These are phyloP conservation scores for Mycena epipterygia DNA, from an alignment of 768 basidiomycete genomes.

Conservation along the genomic window DNA sequence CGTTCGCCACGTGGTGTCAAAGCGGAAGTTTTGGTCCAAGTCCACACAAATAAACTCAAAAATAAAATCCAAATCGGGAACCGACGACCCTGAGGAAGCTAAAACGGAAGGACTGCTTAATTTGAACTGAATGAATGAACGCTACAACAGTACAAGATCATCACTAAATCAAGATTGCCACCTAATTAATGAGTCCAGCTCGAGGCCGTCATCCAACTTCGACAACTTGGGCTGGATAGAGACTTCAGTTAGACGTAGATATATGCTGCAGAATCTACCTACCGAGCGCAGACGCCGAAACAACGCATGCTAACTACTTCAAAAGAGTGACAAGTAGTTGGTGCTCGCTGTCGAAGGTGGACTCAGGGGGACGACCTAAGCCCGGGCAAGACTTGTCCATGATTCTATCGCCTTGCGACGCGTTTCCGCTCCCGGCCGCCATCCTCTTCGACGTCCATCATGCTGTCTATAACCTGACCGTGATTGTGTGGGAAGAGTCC, in stretches of 20 bases:
- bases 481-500: slow-evolving; percentile 51
- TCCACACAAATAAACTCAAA: no score
- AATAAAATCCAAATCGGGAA: no score
- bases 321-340: slow-evolving; percentile 33
- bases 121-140: no score
- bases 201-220: neutral
- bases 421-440: slow-evolving; percentile 80
- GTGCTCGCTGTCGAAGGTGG: neutral
- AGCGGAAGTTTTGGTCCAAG: no score
- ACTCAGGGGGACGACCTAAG: neutral
- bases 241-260: neutral
- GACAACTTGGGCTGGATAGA: neutral
- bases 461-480: slow-evolving; percentile 55
- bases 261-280: neutral
- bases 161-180: neutral
- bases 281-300: neutral
- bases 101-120: no score
- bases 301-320: slow-evolving; percentile 9
- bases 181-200: neutral
- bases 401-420: slow-evolving; percentile 68
- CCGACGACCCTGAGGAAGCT: no score
- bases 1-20: no score
- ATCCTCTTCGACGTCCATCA: slow-evolving; percentile 85
- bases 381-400: neutral
- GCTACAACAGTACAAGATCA: neutral